Evolutionary conservation across 2,329 filamentous ascomycete genomes (phyloP).

Genomic region (Cercospora sp.): DNA sequence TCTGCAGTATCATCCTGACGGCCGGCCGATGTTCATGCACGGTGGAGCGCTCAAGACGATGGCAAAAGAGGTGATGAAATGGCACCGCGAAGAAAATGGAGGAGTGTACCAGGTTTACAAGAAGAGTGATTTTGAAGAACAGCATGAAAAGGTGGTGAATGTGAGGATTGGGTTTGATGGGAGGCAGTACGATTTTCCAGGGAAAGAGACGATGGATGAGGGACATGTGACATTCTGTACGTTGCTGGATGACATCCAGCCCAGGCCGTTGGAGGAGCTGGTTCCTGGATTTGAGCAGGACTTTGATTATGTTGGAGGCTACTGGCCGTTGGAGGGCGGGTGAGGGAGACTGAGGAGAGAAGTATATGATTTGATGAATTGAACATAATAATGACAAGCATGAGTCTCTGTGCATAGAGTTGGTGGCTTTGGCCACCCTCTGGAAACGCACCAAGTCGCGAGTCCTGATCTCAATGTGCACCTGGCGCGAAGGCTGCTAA

Average conservation of each 20-base stretch:
- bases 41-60: constrained; percentile 39
- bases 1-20: constrained; percentile 39
- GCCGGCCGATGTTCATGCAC: constrained; percentile 36
- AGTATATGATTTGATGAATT: neutral
- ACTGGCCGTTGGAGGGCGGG: constrained; percentile 31
- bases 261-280: constrained; percentile 30
- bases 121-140: constrained; percentile 20
- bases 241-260: constrained; percentile 28
- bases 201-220: constrained; percentile 19
- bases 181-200: constrained; percentile 18
- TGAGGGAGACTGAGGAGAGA: neutral
- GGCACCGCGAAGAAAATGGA: constrained; percentile 31
- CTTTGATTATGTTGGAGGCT: constrained; percentile 32
- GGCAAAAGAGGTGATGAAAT: constrained; percentile 28
- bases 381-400: neutral
- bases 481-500: neutral
- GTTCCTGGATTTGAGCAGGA: constrained; percentile 26
- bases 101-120: constrained; percentile 39
- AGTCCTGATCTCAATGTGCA: neutral
- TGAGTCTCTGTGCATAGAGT: neutral
- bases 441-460: neutral
- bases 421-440: neutral
- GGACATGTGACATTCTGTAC: constrained; percentile 28
- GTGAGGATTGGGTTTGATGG: constrained; percentile 25
- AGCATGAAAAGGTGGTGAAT: constrained; percentile 20